Percentiles rank a stretch among this genome's conserved stretches.
Evolutionary conservation across 192 early-diverging fungal genomes (phyloP).

Genomic region (Umbelopsis ramanniana): DNA sequence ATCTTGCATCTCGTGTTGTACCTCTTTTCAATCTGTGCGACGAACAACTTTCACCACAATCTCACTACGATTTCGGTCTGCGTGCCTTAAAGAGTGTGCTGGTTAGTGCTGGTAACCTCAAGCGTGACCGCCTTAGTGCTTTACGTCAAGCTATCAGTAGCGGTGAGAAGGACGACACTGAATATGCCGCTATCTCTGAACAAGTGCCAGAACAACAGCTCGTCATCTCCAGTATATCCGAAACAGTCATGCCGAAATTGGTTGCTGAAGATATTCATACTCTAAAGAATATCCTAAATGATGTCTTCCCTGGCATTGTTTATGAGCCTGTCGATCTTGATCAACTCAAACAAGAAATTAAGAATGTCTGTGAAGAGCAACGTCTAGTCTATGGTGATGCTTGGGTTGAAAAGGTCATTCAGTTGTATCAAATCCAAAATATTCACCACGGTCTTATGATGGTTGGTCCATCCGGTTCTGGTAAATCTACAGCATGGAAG

Average conservation of each 20-base stretch:
- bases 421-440: constrained; percentile 97
- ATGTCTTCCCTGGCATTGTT: constrained; percentile 93
- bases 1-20: constrained; percentile 93
- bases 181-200: constrained; percentile 63
- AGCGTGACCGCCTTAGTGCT: constrained; percentile 76
- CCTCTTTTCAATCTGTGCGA: constrained; percentile 95
- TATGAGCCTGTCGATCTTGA: constrained; percentile 81
- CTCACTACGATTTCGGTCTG: constrained; percentile 99
- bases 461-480: constrained; percentile 97
- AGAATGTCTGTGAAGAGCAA: constrained; percentile 75
- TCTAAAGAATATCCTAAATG: constrained; percentile 83
- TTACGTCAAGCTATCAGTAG: constrained; percentile 50
- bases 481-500: constrained; percentile 95
- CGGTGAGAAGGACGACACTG: constrained; percentile 37
- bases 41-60: constrained; percentile 94
- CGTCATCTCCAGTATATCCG: constrained; percentile 94
- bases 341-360: constrained; percentile 73
- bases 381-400: constrained; percentile 73
- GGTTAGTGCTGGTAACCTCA: constrained; percentile 98
- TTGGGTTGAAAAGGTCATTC: constrained; percentile 97
- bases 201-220: constrained; percentile 85
- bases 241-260: constrained; percentile 98
- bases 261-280: constrained; percentile 95
- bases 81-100: constrained; percentile 98
- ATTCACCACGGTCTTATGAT: constrained; percentile 99